Percentiles rank a stretch among this genome's conserved stretches.
Evolutionary conservation across 2,329 filamentous ascomycete genomes (phyloP).

Genomic region (Venturia nashicola): DNA sequence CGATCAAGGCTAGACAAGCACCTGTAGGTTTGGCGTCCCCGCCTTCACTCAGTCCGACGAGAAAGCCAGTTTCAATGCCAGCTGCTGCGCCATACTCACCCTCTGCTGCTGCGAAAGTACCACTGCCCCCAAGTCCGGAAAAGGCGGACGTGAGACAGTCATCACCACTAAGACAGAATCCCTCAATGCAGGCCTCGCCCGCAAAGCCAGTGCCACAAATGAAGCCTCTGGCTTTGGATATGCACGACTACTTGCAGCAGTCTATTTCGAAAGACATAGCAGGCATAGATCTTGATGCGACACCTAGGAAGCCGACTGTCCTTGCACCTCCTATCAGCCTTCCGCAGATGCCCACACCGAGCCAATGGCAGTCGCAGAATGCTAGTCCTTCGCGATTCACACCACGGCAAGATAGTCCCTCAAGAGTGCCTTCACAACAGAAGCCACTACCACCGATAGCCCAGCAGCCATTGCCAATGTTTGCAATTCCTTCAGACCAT

Average conservation of each 20-base stretch:
- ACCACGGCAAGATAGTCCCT: slow-evolving; percentile 2
- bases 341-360: background rate
- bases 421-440: slow-evolving; percentile 5
- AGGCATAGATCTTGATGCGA: background rate
- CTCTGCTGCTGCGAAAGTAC: slow-evolving; percentile 28
- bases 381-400: slow-evolving; percentile 8
- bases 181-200: background rate
- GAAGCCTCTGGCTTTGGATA: slow-evolving; percentile 20
- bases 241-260: slow-evolving; percentile 36
- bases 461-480: slow-evolving; percentile 22
- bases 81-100: slow-evolving; percentile 22
- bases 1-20: slow-evolving; percentile 4
- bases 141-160: slow-evolving; percentile 16
- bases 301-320: slow-evolving; percentile 6
- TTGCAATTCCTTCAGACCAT: slow-evolving; percentile 10
- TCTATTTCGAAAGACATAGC: slow-evolving; percentile 33
- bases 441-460: slow-evolving; percentile 15
- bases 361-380: background rate
- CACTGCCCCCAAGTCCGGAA: slow-evolving; percentile 33
- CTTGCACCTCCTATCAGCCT: slow-evolving; percentile 1
- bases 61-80: slow-evolving; percentile 17
- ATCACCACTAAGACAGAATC: background rate
- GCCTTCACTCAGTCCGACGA: slow-evolving; percentile 28
- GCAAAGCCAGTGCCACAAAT: slow-evolving; percentile 14
- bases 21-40: slow-evolving; percentile 1